Conservation (phyloP, 176 grass and related monocot genomes). For the Musa acuminata region DNA sequence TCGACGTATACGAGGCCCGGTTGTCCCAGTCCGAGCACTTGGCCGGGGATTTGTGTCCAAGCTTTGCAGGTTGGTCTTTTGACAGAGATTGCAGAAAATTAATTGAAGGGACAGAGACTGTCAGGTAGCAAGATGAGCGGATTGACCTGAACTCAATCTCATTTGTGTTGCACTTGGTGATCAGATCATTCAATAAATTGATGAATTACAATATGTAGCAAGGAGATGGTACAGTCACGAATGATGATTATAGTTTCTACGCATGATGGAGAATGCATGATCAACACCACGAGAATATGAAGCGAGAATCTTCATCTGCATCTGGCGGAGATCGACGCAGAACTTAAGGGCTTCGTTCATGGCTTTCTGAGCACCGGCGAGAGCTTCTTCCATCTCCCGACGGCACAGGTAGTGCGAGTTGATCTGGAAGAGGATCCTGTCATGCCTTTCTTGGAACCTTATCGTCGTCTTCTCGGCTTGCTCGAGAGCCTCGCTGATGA, state of each 20-base stretch:
- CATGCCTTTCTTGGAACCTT: conserved; percentile 16
- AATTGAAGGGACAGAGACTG: too few relatives aligned
- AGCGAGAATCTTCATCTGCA: conserved; percentile 7
- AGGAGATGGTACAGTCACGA: too few relatives aligned
- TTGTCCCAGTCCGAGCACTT: conserved; percentile 5
- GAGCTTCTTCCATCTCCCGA: not conserved
- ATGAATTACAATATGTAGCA: too few relatives aligned
- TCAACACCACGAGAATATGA: not conserved
- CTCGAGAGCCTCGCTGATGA: conserved; percentile 8
- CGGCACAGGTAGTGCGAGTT: not conserved
- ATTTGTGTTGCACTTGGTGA: too few relatives aligned
- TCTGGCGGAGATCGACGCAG: not conserved
- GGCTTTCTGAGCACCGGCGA: not conserved
- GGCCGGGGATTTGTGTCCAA: not conserved
- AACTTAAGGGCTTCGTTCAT: conserved; percentile 1
- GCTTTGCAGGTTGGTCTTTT: too few relatives aligned
- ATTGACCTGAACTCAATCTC: too few relatives aligned
- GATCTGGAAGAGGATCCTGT: conserved; percentile 7
- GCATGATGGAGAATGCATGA: not conserved
- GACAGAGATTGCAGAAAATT: too few relatives aligned
- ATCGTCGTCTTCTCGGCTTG: not conserved
- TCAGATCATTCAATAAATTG: too few relatives aligned
- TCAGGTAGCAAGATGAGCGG: too few relatives aligned
- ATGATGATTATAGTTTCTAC: too few relatives aligned
- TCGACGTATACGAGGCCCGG: conserved; percentile 12